A percentile compares a stretch with the other conserved stretches of the same genome.
phyloP scores from a whole-genome alignment of 495 filamentous ascomycete species.

The Aspergillus hancockii region DNA sequence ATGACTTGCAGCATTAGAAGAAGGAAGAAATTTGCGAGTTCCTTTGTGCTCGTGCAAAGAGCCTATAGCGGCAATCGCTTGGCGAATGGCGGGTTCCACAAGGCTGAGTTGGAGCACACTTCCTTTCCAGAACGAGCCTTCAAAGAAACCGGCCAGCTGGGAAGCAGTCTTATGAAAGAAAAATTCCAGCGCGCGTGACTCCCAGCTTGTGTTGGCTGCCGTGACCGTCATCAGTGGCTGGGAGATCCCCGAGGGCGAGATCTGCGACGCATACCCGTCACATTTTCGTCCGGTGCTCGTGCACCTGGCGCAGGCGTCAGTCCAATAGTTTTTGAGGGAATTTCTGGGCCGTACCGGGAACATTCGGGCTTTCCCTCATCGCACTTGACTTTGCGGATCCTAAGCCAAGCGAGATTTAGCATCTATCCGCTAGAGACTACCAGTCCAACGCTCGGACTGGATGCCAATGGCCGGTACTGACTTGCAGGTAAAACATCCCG shows the following conservation, averaged over 20 bases:
- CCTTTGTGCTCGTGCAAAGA: slow-evolving; percentile 53
- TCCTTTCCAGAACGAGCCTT: slow-evolving; percentile 58
- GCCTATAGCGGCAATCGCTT: slow-evolving; percentile 63
- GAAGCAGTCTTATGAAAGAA: slow-evolving; percentile 34
- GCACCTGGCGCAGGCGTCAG: slow-evolving; percentile 22
- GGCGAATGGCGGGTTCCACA: slow-evolving; percentile 58
- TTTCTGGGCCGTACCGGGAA: slow-evolving; percentile 11
- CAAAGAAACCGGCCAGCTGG: slow-evolving; percentile 63
- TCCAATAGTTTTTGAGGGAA: background rate
- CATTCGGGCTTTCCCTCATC: slow-evolving; percentile 33
- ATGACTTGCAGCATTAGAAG: background rate
- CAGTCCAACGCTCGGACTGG: background rate
- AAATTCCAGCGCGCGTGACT: slow-evolving; percentile 20
- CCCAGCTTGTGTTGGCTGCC: slow-evolving; percentile 8
- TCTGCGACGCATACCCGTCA: slow-evolving; percentile 27
- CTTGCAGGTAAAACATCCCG: slow-evolving; percentile 39
- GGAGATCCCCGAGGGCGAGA: slow-evolving; percentile 1
- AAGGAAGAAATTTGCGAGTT: background rate
- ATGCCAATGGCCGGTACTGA: slow-evolving; percentile 12
- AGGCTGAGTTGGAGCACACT: slow-evolving; percentile 57
- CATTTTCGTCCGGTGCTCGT: slow-evolving; percentile 39
- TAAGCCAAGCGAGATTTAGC: background rate
- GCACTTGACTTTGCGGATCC: slow-evolving; percentile 32
- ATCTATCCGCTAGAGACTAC: background rate
- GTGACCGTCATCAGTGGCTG: slow-evolving; percentile 9